Evolutionary conservation across 345 rosid species (phyloP).

Genomic region (Eutrema japonicum): DNA sequence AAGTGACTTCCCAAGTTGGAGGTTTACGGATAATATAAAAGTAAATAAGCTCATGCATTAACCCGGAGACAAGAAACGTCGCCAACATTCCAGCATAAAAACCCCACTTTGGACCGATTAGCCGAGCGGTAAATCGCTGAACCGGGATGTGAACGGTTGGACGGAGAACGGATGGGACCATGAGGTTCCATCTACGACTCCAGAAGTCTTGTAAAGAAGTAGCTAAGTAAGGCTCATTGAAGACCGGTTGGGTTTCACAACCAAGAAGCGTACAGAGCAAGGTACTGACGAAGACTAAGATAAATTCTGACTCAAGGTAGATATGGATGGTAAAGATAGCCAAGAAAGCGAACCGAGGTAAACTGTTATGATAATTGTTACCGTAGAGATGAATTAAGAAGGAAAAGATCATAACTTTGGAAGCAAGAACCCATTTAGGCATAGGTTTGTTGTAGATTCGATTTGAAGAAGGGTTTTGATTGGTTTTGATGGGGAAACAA

Average conservation of each 20-base stretch:
- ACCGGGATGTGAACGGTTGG: constrained; percentile 58
- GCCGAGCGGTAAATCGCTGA: constrained; percentile 16
- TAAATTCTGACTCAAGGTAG: constrained; percentile 54
- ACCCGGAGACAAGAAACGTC: constrained; percentile 62
- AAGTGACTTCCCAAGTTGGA: constrained; percentile 82
- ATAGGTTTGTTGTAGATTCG: constrained; percentile 3
- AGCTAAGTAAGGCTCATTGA: constrained; percentile 63
- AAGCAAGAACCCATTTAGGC: constrained; percentile 39
- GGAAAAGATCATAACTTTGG: constrained; percentile 41
- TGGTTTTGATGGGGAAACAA: constrained; percentile 51
- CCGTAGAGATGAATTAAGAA: constrained; percentile 25
- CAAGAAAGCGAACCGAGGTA: constrained; percentile 15
- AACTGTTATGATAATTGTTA: neutral
- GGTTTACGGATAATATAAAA: constrained; percentile 48
- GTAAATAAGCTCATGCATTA: constrained; percentile 68
- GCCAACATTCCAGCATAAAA: constrained; percentile 46
- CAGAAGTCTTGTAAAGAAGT: constrained; percentile 86
- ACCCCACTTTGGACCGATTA: constrained; percentile 44
- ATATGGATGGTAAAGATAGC: constrained; percentile 37
- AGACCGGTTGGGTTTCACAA: constrained; percentile 64
- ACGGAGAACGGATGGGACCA: constrained; percentile 59
- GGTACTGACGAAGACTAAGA: constrained; percentile 37
- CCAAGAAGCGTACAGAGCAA: constrained; percentile 54
- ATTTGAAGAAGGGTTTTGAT: constrained; percentile 38
- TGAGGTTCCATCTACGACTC: constrained; percentile 79